Evolutionary conservation across 805 yeast species (phyloP).

Genomic region (Yamadazyma laniorum): DNA sequence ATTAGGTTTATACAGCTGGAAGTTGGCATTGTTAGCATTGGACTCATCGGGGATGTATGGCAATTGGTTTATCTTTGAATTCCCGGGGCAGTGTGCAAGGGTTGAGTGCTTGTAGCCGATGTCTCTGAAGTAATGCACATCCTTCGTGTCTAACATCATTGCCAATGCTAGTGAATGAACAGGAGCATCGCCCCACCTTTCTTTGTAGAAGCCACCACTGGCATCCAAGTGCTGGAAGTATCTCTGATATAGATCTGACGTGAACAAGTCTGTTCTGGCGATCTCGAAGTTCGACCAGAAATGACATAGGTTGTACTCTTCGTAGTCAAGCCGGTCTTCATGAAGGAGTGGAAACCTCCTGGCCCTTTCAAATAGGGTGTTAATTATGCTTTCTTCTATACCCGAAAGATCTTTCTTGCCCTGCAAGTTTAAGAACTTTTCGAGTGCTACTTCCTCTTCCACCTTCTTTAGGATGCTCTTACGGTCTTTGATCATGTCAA

Average conservation of each 20-base stretch:
- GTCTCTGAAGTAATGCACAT: constrained; percentile 88
- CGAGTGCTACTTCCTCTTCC: constrained; percentile 27
- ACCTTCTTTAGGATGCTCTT: constrained; percentile 25
- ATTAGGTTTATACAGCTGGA: constrained; percentile 28
- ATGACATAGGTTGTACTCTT: constrained; percentile 76
- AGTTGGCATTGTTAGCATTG: constrained; percentile 18
- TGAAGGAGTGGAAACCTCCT: constrained; percentile 24
- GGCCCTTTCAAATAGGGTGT: constrained; percentile 38
- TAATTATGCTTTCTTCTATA: constrained; percentile 28
- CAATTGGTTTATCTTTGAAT: constrained; percentile 50
- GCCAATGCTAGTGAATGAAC: constrained; percentile 86
- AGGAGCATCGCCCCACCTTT: constrained; percentile 98
- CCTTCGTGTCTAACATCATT: constrained; percentile 62
- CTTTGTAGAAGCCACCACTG: constrained; percentile 81
- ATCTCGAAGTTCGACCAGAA: constrained; percentile 95
- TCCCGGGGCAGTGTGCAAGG: constrained; percentile 78
- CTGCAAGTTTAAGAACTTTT: constrained; percentile 19
- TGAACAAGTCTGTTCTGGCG: constrained; percentile 76
- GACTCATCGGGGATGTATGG: constrained; percentile 36
- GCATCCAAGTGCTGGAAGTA: constrained; percentile 69
- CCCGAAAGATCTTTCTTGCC: constrained; percentile 23
- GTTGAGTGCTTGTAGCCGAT: constrained; percentile 86
- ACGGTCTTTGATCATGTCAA: constrained; percentile 19
- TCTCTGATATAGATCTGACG: constrained; percentile 58
- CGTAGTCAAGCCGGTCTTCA: constrained; percentile 62